Evolutionary conservation across 1,284 basidiomycete species (phyloP).

Genomic region (Jaminaea rosea): DNA sequence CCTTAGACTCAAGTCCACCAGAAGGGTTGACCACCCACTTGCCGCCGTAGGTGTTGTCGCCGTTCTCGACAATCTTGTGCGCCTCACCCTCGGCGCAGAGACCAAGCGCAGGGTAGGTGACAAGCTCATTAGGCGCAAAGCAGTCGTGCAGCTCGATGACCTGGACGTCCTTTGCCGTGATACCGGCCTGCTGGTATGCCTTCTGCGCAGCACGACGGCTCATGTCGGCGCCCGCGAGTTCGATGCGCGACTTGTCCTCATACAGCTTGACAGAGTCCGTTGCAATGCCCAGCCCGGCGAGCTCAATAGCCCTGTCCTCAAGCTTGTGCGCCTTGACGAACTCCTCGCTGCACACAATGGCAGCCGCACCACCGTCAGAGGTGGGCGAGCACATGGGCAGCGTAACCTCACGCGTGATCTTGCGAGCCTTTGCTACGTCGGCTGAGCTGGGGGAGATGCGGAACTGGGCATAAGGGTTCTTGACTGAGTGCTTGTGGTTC

Average conservation of each 20-base stretch:
- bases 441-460: conserved; percentile 32
- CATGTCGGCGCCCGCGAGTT: conserved; percentile 53
- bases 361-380: conserved; percentile 48
- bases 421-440: conserved; percentile 29
- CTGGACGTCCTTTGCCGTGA: conserved; percentile 66
- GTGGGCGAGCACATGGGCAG: conserved; percentile 83
- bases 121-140: conserved; percentile 60
- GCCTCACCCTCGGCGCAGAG: conserved; percentile 64
- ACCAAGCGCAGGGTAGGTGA: conserved; percentile 74
- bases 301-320: conserved; percentile 75
- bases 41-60: conserved; percentile 66
- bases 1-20: conserved; percentile 77
- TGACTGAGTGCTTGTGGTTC: conserved; percentile 71
- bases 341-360: conserved; percentile 66
- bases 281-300: conserved; percentile 35
- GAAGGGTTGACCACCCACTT: conserved; percentile 78
- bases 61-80: conserved; percentile 64
- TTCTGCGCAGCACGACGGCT: conserved; percentile 61
- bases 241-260: conserved; percentile 35
- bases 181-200: conserved; percentile 63
- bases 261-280: conserved; percentile 37
- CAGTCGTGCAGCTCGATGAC: conserved; percentile 79
- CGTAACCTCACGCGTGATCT: conserved; percentile 64
- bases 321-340: conserved; percentile 67
- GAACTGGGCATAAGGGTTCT: conserved; percentile 81